Conservation (phyloP, 73 alveolate species). For the Paramecium bursaria region DNA sequence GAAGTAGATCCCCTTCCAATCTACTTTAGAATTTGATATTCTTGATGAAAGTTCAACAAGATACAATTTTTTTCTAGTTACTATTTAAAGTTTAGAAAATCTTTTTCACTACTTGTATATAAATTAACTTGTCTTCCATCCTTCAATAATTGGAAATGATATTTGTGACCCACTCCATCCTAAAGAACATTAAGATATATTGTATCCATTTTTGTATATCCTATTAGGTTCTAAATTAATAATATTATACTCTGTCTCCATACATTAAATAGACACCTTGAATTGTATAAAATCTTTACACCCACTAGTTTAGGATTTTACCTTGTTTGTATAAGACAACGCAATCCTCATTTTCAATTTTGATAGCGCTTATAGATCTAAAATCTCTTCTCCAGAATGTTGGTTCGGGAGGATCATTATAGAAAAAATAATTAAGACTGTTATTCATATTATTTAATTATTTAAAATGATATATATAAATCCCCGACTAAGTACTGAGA, state of each 20-base stretch:
- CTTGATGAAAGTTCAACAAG: conserved; percentile 9
- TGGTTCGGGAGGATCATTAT: too few relatives aligned
- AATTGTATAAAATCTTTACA: not conserved
- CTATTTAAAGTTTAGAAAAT: not conserved
- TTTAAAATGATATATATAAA: too few relatives aligned
- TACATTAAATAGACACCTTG: conserved; percentile 28
- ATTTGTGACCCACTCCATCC: not conserved
- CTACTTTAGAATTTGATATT: not conserved
- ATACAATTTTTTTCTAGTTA: conserved; percentile 22
- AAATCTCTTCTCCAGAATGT: too few relatives aligned
- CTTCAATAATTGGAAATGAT: not conserved
- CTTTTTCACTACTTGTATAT: conserved; percentile 20
- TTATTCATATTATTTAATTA: too few relatives aligned
- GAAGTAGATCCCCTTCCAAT: conserved; percentile 38
- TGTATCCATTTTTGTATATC: conserved; percentile 27
- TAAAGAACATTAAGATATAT: not conserved
- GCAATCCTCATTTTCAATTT: conserved; percentile 32
- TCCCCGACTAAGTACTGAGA: too few relatives aligned
- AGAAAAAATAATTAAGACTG: too few relatives aligned
- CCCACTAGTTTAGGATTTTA: conserved; percentile 14
- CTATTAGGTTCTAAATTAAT: conserved; percentile 1
- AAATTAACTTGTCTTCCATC: conserved; percentile 2
- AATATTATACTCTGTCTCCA: conserved; percentile 30
- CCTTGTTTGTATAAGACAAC: conserved; percentile 12
- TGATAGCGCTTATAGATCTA: too few relatives aligned